Evolutionary conservation across 768 basidiomycete genomes (phyloP), one percentile per base, ranked within the genome.

Genomic region (Glaciozyma martinii): DNA sequence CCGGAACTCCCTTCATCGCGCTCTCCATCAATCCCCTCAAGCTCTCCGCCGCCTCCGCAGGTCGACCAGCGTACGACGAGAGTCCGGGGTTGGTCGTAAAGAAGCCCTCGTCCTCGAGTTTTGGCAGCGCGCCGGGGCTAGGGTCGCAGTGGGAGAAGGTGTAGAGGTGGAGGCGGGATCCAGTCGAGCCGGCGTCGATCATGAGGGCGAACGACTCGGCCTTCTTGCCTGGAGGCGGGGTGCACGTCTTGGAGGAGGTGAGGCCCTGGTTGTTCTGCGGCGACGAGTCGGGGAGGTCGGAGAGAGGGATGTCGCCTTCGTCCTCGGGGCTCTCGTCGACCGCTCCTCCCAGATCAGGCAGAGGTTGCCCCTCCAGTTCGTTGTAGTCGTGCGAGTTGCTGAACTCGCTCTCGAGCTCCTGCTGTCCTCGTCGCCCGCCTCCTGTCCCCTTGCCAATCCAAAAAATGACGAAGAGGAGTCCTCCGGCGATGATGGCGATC

Each of bases 171-270:
- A 98, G 92, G 23, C 95, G 84, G 0, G 93, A 95, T 25, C 94
- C 95, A 0, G 92, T 95, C 23, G 93, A 97, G 29, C 95, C 95
- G 1, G 95, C 94, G 76, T 99, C 95, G 78, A 98, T 89, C 86
- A 97, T 95, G 73, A 98, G 82, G 0, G 90, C 92, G 76, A 89
- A 99, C 16, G 66, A 75, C 91, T 90, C 56, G 52, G 63, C 64
- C 53, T 71, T 68, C 23, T 66, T 33, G 6, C 66, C 70, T 19
- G 50, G 40, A 3, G 66, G 67, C 13, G 70, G 65, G 1, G 67
- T 66, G 60, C 66, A 71, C 59, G 62, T 63, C 13, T 30, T 12
- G 13, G 44, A 49, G n/a, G 44, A 25, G 4, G 25, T 5, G 9
- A 56, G 57, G 6, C 46, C 56, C 18, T 30, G n/a, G 37, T 59